Conservation (phyloP, 2,329 filamentous ascomycete genomes). For the Leptographium galeiforme region DNA sequence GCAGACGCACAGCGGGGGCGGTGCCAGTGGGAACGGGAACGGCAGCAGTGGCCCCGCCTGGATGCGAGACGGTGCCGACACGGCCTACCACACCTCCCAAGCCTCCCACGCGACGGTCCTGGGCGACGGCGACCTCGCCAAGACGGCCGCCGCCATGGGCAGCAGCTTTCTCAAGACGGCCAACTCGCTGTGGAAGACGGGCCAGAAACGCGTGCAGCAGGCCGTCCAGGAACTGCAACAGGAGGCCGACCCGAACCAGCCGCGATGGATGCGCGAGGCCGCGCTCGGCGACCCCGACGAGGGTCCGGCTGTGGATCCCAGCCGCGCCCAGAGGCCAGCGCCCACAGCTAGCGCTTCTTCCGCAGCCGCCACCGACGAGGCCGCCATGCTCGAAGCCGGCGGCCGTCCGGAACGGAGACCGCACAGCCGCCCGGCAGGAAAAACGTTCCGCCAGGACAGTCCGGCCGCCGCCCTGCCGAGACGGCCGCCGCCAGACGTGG, state of each 20-base stretch:
- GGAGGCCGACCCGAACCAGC: constrained; percentile 63
- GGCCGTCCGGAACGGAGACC: constrained; percentile 33
- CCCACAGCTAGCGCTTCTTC: neutral
- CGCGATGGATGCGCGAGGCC: constrained; percentile 87
- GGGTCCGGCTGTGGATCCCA: constrained; percentile 3
- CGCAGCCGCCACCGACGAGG: constrained; percentile 48
- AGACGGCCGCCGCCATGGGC: constrained; percentile 70
- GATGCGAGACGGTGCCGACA: constrained; percentile 42
- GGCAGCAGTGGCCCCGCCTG: constrained; percentile 37
- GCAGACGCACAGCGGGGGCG: constrained; percentile 12
- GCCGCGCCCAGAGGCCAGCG: too few species aligned
- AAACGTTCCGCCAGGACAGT: constrained; percentile 8
- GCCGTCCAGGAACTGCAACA: constrained; percentile 78
- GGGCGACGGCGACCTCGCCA: constrained; percentile 67
- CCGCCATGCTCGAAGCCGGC: constrained; percentile 63
- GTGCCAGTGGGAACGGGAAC: constrained; percentile 3
- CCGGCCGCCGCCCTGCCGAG: constrained; percentile 15
- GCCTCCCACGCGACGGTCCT: constrained; percentile 22
- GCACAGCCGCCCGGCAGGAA: constrained; percentile 10
- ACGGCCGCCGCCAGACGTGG: constrained; percentile 13
- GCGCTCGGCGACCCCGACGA: constrained; percentile 29
- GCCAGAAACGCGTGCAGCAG: constrained; percentile 85
- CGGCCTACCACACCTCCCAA: constrained; percentile 23
- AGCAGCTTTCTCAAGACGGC: constrained; percentile 83
- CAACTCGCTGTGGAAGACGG: constrained; percentile 87